These are phyloP conservation scores for Monilinia polystroma DNA, from an alignment of 2,329 filamentous ascomycete species.

Conservation along the genomic window DNA sequence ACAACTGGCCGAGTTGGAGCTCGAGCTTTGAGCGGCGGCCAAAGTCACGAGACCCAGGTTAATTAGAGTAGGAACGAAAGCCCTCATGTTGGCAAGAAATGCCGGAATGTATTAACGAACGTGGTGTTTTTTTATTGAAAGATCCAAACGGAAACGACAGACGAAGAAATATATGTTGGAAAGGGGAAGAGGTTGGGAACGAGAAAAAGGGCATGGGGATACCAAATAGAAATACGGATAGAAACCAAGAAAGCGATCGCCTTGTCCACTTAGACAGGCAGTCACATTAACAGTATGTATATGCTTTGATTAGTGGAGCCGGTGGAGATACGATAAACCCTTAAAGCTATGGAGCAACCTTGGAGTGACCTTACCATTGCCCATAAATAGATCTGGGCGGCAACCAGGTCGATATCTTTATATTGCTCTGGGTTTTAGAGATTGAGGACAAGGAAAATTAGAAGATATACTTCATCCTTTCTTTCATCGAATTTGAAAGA, in stretches of 20 bases:
- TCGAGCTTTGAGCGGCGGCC: conserved; percentile 13
- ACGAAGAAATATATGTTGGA: not conserved
- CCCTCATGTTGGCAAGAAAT: conserved; percentile 4
- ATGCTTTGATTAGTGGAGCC: conserved; percentile 13
- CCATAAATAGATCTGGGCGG: conserved; percentile 6
- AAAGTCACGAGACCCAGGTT: conserved; percentile 8
- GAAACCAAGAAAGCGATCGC: not conserved
- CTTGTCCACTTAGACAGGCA: conserved; percentile 3
- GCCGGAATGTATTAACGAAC: not conserved
- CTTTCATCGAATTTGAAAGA: not conserved
- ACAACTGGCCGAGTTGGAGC: conserved; percentile 7
- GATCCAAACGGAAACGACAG: conserved; percentile 1
- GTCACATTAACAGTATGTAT: not conserved
- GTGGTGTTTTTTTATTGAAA: not conserved
- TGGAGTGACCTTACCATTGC: not conserved
- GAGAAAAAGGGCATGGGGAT: not conserved
- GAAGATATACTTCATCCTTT: not conserved
- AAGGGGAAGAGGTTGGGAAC: not conserved
- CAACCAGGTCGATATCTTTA: not conserved
- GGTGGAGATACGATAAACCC: conserved; percentile 2
- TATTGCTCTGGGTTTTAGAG: not conserved
- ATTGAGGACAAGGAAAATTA: not conserved
- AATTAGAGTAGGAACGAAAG: not conserved
- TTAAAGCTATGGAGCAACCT: not conserved
- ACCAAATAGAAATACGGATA: conserved; percentile 1